Evolutionary conservation across 2,329 filamentous ascomycete genomes (phyloP).

Genomic region (Pleomassaria siparia): DNA sequence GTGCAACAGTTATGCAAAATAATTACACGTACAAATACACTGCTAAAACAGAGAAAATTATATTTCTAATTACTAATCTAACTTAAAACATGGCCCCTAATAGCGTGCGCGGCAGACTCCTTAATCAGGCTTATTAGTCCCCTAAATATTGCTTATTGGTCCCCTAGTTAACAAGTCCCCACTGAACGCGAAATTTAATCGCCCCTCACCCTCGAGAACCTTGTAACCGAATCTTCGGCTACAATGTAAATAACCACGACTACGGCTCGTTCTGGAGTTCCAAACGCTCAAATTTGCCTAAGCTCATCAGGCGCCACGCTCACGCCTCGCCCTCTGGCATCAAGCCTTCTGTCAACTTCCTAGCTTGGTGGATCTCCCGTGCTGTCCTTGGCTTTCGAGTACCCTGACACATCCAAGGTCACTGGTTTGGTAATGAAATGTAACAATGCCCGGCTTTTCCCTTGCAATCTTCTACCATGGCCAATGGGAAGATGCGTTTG

Average conservation of each 20-base stretch:
- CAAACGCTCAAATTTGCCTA: conserved; percentile 6
- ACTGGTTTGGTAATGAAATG: conserved; percentile 16
- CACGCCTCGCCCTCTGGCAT: conserved; percentile 15
- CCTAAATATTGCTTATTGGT: too few relatives aligned
- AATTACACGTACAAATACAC: too few relatives aligned
- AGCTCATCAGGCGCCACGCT: conserved; percentile 25
- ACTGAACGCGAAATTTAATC: neutral
- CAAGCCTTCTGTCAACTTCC: conserved; percentile 22
- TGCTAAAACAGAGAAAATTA: too few relatives aligned
- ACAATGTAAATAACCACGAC: neutral
- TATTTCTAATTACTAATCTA: too few relatives aligned
- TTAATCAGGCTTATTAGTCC: too few relatives aligned
- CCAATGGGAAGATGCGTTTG: conserved; percentile 18
- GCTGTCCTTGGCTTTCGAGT: conserved; percentile 9
- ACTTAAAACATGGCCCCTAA: too few relatives aligned
- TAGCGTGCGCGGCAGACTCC: too few relatives aligned
- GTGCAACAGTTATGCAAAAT: too few relatives aligned
- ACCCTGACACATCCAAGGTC: conserved; percentile 3
- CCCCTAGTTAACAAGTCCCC: too few relatives aligned
- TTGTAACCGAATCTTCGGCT: neutral
- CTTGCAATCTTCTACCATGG: conserved; percentile 14
- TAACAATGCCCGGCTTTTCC: conserved; percentile 21
- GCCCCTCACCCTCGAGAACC: neutral
- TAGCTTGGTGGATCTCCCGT: conserved; percentile 29
- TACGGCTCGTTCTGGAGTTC: neutral